Base-by-base conservation (phyloP, 2,329 filamentous ascomycete genomes). In the Aureobasidium sp. region DNA sequence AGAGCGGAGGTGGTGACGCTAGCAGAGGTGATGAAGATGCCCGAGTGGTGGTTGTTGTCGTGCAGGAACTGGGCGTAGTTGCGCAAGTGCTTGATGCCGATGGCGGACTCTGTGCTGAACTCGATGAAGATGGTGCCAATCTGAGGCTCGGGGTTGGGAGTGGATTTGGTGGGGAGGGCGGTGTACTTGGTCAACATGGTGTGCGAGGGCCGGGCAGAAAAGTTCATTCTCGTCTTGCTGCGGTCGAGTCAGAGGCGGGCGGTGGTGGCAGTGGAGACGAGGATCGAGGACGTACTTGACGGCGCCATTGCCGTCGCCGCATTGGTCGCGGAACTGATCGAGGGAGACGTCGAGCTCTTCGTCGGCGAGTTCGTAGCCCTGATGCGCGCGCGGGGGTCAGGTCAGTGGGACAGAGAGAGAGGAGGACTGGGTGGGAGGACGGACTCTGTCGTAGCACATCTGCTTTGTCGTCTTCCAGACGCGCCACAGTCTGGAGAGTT, bases 341-440 rank as follows among this genome's bases (percentile, higher is more conserved):
- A 96, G 83, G 11, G 86, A 80, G 62, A 97, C 87, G 67, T 84
- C 84, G 68, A 95, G 81, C 75, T 98, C 93, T 47, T 90, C 85
- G 60, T 96, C 88, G 32, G 87, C 80, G 37, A 98, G 79, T 66
- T 95, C 86, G 73, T 98, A 98, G 64, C 94, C 93, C 90, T 96
- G 69, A 24, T 16, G 30, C 17, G 49, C 32, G 24, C 11, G 11
- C 14, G 32, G 14, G 17, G 21, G 10, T 17, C 6, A 17, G 8
- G 30, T 14, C 3, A 3, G 16, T 29, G 17, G 21, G 21, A 6
- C n/a, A 51, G 55, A 53, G 48, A 40, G 21, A 45, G 51, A 41
- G 39, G 40, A 56, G 62, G 32, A 41, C 39, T 57, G 53, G 58
- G 55, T 60, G 58, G 56, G 40, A 10, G 22, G 57, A 38, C 86